These are phyloP conservation scores for Hsuehochloa calcarea DNA, from an alignment of 176 grass and related monocot species.

Conservation along the genomic window DNA sequence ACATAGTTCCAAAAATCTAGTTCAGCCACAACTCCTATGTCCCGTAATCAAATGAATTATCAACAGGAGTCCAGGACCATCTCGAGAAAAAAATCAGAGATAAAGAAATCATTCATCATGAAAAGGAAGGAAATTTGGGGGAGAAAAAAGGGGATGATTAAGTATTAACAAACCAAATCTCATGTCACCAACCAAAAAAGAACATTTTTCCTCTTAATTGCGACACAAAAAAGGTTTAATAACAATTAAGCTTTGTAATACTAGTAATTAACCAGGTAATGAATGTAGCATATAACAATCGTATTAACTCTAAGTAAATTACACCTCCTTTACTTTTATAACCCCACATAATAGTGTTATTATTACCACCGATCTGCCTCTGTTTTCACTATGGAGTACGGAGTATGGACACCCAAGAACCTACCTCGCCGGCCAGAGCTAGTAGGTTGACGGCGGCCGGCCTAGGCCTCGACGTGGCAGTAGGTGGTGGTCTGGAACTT, in stretches of 20 bases:
- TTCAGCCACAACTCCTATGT: not conserved
- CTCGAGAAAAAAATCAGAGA: too few species aligned
- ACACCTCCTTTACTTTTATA: conserved; percentile 28
- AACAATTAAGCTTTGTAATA: conserved; percentile 16
- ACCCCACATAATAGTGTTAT: not conserved
- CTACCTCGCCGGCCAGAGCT: conserved; percentile 21
- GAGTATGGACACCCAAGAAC: not conserved
- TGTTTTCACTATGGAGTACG: not conserved
- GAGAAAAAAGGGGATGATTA: too few species aligned
- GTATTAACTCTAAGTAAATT: conserved; percentile 15
- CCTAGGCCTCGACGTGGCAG: conserved; percentile 71
- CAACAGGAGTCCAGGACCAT: not conserved
- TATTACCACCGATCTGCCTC: conserved; percentile 22
- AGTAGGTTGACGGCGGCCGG: too few species aligned
- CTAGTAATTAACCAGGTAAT: not conserved
- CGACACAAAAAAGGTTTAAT: conserved; percentile 25
- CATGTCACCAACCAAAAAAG: not conserved
- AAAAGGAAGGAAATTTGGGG: not conserved
- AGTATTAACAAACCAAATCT: not conserved
- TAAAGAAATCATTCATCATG: not conserved
- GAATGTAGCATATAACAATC: not conserved
- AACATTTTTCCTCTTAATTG: not conserved
- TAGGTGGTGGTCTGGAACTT: conserved; percentile 51
- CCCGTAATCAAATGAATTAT: not conserved
- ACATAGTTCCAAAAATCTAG: conserved; percentile 27